phyloP scores from a whole-genome alignment of 495 filamentous ascomycete species.

The Penicillium tannophilum region DNA sequence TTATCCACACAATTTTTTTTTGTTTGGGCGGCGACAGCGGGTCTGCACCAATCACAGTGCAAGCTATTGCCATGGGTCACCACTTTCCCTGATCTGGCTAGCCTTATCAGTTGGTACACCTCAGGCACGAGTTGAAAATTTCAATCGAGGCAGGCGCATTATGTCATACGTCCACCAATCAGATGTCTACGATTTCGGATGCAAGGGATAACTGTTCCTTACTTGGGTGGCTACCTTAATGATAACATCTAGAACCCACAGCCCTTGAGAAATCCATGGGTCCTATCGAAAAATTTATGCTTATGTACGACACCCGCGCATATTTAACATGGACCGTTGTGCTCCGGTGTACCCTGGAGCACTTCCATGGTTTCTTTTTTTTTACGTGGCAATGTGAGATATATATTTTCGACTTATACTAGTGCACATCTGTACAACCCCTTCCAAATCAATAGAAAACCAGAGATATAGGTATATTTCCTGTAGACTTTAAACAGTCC shows the following conservation, averaged over 20 bases:
- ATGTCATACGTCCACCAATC: slow-evolving; percentile 2
- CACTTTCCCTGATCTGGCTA: slow-evolving; percentile 8
- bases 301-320: not conserved
- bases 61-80: slow-evolving; percentile 13
- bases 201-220: not conserved
- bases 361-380: too few relatives aligned
- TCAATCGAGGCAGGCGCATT: not conserved
- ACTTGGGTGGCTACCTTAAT: not conserved
- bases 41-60: slow-evolving; percentile 16
- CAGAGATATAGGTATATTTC: too few relatives aligned
- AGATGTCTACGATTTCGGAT: not conserved
- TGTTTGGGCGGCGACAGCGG: slow-evolving; percentile 24
- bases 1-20: slow-evolving; percentile 30
- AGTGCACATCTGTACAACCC: too few relatives aligned
- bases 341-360: too few relatives aligned
- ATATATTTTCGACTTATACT: too few relatives aligned
- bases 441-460: too few relatives aligned
- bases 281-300: not conserved
- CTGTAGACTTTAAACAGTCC: too few relatives aligned
- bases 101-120: slow-evolving; percentile 19
- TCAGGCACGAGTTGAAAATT: slow-evolving; percentile 4
- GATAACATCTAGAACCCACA: not conserved
- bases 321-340: not conserved
- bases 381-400: too few relatives aligned
- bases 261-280: not conserved